Conservation (phyloP, 1,139 yeast genomes). For the Saccharomyces pastorianus region DNA sequence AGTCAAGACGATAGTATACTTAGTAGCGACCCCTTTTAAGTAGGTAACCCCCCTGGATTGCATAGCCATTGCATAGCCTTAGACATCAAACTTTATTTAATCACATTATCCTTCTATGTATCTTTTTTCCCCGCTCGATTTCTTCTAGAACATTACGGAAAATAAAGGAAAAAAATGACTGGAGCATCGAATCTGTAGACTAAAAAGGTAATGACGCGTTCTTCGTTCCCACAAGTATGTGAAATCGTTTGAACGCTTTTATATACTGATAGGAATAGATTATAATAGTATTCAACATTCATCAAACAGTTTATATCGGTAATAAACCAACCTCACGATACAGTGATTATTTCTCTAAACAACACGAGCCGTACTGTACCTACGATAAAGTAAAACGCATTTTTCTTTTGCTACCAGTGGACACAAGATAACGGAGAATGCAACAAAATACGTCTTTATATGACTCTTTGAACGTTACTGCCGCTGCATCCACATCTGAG, state of each 20-base stretch:
- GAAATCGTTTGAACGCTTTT: not conserved
- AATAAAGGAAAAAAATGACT: not conserved
- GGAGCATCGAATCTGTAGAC: not conserved
- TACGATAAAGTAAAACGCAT: not conserved
- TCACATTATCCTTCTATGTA: not conserved
- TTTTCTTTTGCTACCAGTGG: not conserved
- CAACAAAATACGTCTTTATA: slow-evolving; percentile 18
- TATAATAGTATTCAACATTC: not conserved
- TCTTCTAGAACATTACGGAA: not conserved
- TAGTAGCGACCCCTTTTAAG: not conserved
- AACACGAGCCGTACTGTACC: not conserved
- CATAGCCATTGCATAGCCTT: not conserved
- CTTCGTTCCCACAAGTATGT: not conserved
- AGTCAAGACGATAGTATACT: not conserved
- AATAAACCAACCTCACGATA: not conserved
- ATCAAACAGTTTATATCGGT: not conserved
- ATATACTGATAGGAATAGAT: not conserved
- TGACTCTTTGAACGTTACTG: slow-evolving; percentile 29
- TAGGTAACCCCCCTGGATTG: not conserved
- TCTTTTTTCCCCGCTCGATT: not conserved
- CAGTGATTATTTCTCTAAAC: not conserved
- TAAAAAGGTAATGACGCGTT: not conserved
- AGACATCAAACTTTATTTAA: not conserved
- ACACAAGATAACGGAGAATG: slow-evolving; percentile 8
- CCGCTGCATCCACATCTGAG: slow-evolving; percentile 35